phyloP scores from a whole-genome alignment of 2,329 filamentous ascomycete species.

The Beauveria varroae region DNA sequence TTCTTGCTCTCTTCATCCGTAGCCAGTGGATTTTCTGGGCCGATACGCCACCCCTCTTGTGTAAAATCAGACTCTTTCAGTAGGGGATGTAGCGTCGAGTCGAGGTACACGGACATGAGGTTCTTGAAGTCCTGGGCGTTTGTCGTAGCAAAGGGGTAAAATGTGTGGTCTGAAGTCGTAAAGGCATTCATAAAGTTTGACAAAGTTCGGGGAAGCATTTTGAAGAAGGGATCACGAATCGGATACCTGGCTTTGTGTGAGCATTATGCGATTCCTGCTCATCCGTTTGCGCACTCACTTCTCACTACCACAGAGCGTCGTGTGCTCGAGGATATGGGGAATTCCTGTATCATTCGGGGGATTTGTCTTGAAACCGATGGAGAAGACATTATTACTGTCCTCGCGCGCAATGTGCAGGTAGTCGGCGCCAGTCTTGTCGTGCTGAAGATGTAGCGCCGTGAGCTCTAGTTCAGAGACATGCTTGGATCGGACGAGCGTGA shows the following conservation, averaged over 20 bases:
- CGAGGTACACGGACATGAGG: constrained; percentile 91
- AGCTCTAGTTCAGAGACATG: constrained; percentile 91
- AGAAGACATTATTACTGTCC: constrained; percentile 98
- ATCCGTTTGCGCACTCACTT: constrained; percentile 49
- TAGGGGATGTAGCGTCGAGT: constrained; percentile 84
- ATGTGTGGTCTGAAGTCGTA: constrained; percentile 92
- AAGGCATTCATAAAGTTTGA: constrained; percentile 99
- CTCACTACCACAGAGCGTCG: constrained; percentile 88
- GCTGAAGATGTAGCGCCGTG: constrained; percentile 81
- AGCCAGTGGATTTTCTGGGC: constrained; percentile 76
- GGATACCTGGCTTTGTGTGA: constrained; percentile 61
- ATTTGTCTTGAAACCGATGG: constrained; percentile 98
- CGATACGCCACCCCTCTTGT: constrained; percentile 95
- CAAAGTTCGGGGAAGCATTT: constrained; percentile 96
- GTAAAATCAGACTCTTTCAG: constrained; percentile 87
- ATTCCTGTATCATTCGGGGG: constrained; percentile 93
- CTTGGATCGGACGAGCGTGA: constrained; percentile 81
- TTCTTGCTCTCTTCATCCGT: constrained; percentile 51
- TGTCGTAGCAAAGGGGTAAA: constrained; percentile 95
- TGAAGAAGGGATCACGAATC: constrained; percentile 98
- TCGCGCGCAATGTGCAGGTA: constrained; percentile 93
- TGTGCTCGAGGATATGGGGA: constrained; percentile 96
- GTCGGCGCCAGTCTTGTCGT: constrained; percentile 92
- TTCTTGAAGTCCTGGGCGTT: constrained; percentile 95
- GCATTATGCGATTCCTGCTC: constrained; percentile 12